phyloP scores from a whole-genome alignment of 129 eudicot genomes.

The Centella asiatica region DNA sequence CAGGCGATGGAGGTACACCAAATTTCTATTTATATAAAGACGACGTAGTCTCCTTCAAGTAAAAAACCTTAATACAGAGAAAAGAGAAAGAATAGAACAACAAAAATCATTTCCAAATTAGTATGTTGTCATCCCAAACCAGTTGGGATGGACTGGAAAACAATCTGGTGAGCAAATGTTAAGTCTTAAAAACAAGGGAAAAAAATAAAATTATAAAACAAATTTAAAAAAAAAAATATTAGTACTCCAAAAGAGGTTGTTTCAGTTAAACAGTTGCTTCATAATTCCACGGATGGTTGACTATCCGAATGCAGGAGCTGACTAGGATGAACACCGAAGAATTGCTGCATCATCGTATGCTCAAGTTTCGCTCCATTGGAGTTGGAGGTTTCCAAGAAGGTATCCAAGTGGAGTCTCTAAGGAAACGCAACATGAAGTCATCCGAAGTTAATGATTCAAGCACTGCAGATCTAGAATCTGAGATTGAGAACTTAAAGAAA shows the following conservation, averaged over 20 bases:
- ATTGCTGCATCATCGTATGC: slow-evolving; percentile 14
- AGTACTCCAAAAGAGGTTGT: background rate
- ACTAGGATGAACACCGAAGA: slow-evolving; percentile 13
- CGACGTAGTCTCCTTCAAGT: background rate
- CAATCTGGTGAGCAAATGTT: too few relatives aligned
- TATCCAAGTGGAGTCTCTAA: slow-evolving; percentile 7
- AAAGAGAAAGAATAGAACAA: too few relatives aligned
- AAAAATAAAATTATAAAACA: too few relatives aligned
- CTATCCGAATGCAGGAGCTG: slow-evolving; percentile 9
- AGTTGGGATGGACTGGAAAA: too few relatives aligned
- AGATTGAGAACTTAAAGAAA: slow-evolving; percentile 16
- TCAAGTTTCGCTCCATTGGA: slow-evolving; percentile 14
- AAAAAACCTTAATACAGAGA: too few relatives aligned
- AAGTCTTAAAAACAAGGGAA: too few relatives aligned
- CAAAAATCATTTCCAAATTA: too few relatives aligned
- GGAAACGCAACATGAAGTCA: slow-evolving; percentile 21
- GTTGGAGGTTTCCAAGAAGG: slow-evolving; percentile 24
- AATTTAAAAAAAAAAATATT: too few relatives aligned
- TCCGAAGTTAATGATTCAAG: slow-evolving; percentile 7
- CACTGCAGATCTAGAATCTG: slow-evolving; percentile 16
- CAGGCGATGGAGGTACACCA: slow-evolving; percentile 16
- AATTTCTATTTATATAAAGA: background rate
- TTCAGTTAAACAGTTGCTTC: too few relatives aligned
- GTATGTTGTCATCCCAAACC: too few relatives aligned
- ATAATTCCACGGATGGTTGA: background rate